Percentiles rank a stretch among this genome's conserved stretches.
phyloP scores from a whole-genome alignment of 2,329 filamentous ascomycete genomes.

The Dactylellina drechsleri region DNA sequence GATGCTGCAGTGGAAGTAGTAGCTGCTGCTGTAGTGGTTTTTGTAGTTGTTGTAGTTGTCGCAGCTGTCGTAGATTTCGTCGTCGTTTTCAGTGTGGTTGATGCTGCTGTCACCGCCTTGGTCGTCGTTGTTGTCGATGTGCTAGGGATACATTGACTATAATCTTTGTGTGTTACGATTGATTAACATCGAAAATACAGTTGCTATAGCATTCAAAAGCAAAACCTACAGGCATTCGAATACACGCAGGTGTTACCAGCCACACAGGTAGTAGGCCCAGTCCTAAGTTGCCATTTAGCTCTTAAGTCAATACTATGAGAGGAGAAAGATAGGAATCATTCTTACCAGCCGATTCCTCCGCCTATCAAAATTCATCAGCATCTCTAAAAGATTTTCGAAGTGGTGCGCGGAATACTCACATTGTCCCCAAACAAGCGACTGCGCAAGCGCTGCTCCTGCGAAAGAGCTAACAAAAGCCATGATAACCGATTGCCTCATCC shows the following conservation, averaged over 20 bases:
- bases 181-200: neutral
- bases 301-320: neutral
- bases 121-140: slow-evolving; percentile 5
- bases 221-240: slow-evolving; percentile 16
- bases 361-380: neutral
- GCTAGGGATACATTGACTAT: slow-evolving; percentile 19
- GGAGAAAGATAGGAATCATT: neutral
- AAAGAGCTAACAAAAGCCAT: neutral
- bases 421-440: slow-evolving; percentile 11
- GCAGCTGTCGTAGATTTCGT: slow-evolving; percentile 11
- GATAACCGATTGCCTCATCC: neutral
- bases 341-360: slow-evolving; percentile 23
- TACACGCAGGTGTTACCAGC: slow-evolving; percentile 23
- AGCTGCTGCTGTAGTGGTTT: slow-evolving; percentile 14
- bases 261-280: slow-evolving; percentile 13
- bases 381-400: neutral
- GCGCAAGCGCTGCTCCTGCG: neutral
- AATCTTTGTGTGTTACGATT: neutral
- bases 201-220: neutral
- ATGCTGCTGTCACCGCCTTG: neutral
- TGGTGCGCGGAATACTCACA: slow-evolving; percentile 2
- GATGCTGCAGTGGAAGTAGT: slow-evolving; percentile 10
- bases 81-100: neutral
- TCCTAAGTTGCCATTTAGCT: slow-evolving; percentile 1
- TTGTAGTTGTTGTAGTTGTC: slow-evolving; percentile 6